phyloP scores from a whole-genome alignment of 2,329 filamentous ascomycete species.

The Ophiostoma pallidulum region DNA sequence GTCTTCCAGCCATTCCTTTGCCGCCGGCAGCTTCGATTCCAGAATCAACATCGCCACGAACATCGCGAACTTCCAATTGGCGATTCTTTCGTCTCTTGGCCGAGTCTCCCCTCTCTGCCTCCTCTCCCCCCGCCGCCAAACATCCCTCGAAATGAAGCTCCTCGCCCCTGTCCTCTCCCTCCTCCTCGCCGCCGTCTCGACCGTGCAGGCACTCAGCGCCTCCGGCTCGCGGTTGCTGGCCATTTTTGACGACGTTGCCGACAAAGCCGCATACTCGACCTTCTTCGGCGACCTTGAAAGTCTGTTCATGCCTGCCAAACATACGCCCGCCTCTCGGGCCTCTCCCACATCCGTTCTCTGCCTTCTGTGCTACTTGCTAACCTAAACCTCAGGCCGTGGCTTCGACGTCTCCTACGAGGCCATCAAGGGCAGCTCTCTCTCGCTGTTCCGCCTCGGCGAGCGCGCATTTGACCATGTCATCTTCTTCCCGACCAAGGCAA shows the following conservation, averaged over 20 bases:
- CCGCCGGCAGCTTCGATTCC: too few species aligned
- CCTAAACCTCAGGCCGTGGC: constrained; percentile 55
- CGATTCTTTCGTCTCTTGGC: constrained; percentile 1
- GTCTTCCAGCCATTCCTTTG: too few species aligned
- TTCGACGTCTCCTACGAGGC: constrained; percentile 75
- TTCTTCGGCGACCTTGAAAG: constrained; percentile 67
- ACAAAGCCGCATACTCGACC: constrained; percentile 74
- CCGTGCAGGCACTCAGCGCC: constrained; percentile 68
- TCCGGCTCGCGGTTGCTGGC: constrained; percentile 74
- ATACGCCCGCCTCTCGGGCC: background rate
- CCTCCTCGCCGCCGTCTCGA: constrained; percentile 55
- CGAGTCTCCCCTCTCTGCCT: constrained; percentile 15
- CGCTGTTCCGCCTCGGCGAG: constrained; percentile 78
- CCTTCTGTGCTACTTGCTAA: background rate
- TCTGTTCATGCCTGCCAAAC: constrained; percentile 29
- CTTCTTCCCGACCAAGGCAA: constrained; percentile 79
- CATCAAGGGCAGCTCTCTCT: constrained; percentile 67
- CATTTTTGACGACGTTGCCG: constrained; percentile 70
- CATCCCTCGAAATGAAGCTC: constrained; percentile 50
- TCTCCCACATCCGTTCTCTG: too few species aligned
- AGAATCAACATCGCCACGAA: background rate
- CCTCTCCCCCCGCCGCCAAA: constrained; percentile 11
- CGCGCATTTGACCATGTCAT: constrained; percentile 85
- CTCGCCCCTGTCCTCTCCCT: constrained; percentile 54
- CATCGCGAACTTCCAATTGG: background rate